These are phyloP conservation scores for Musa itinerans DNA, from an alignment of 176 grass and related monocot species.

Conservation along the genomic window DNA sequence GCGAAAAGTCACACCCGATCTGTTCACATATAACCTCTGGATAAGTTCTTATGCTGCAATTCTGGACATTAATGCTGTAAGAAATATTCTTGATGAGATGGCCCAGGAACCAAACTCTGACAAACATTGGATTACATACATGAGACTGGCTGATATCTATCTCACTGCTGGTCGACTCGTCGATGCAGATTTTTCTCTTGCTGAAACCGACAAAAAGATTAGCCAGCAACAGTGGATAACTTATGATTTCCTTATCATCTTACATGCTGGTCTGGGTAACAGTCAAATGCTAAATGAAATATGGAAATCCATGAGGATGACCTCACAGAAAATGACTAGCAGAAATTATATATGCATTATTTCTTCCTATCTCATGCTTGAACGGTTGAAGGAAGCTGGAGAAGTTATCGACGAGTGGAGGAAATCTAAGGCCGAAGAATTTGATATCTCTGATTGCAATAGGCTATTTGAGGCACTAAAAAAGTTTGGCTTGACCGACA, in stretches of 20 bases:
- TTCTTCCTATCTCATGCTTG: constrained; percentile 48
- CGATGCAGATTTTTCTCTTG: constrained; percentile 21
- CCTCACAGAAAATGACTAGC: constrained; percentile 48
- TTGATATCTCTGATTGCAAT: constrained; percentile 50
- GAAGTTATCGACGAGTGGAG: constrained; percentile 72
- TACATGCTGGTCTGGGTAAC: constrained; percentile 51
- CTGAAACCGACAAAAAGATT: constrained; percentile 55
- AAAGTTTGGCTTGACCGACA: constrained; percentile 30
- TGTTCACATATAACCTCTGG: constrained; percentile 83
- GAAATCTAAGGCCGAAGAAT: constrained; percentile 47
- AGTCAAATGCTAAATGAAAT: constrained; percentile 58
- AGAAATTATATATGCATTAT: constrained; percentile 56
- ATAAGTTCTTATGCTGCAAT: constrained; percentile 47
- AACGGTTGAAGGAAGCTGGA: constrained; percentile 35
- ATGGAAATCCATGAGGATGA: constrained; percentile 67
- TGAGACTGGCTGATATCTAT: constrained; percentile 39
- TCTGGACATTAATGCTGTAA: constrained; percentile 45
- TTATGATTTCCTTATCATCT: constrained; percentile 58
- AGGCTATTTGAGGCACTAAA: constrained; percentile 39
- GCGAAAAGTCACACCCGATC: constrained; percentile 40
- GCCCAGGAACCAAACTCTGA: constrained; percentile 43
- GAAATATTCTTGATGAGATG: constrained; percentile 62
- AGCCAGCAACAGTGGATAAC: constrained; percentile 68
- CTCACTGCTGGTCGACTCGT: constrained; percentile 39
- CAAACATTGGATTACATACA: constrained; percentile 55